A percentile compares a stretch with the other conserved stretches of the same genome.
Conservation (phyloP, 768 basidiomycete genomes). For the Galerina sulciceps region DNA sequence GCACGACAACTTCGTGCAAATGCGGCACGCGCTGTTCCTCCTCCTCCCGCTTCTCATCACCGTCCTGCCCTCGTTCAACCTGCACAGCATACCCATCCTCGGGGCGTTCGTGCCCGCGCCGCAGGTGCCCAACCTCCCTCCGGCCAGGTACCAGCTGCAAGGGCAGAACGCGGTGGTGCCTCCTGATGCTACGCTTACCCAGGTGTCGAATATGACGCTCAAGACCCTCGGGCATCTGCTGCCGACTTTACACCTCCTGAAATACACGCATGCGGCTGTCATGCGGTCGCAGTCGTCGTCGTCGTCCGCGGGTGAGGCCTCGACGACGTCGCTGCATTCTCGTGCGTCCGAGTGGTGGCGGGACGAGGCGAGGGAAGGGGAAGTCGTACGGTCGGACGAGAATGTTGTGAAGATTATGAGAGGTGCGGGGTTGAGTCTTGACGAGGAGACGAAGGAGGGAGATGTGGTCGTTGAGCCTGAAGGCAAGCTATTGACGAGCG, state of each 20-base stretch:
- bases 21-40: slow-evolving; percentile 64
- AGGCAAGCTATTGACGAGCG: slow-evolving; percentile 35
- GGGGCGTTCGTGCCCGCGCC: slow-evolving; percentile 30
- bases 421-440: slow-evolving; percentile 47
- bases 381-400: slow-evolving; percentile 50
- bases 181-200: slow-evolving; percentile 26
- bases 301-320: not conserved
- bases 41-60: slow-evolving; percentile 55
- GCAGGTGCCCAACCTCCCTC: slow-evolving; percentile 13
- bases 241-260: slow-evolving; percentile 55
- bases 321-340: slow-evolving; percentile 37
- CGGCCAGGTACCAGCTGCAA: slow-evolving; percentile 23
- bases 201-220: slow-evolving; percentile 29
- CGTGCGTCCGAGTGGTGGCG: slow-evolving; percentile 62
- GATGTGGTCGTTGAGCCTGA: slow-evolving; percentile 23
- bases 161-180: slow-evolving; percentile 17
- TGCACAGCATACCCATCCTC: slow-evolving; percentile 36
- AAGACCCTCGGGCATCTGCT: slow-evolving; percentile 42
- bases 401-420: slow-evolving; percentile 50
- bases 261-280: slow-evolving; percentile 59
- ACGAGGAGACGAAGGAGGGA: slow-evolving; percentile 27
- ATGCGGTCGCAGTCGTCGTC: slow-evolving; percentile 43
- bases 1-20: slow-evolving; percentile 62
- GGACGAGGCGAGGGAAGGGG: slow-evolving; percentile 55
- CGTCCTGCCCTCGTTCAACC: slow-evolving; percentile 39